Evolutionary conservation across 2,329 filamentous ascomycete species (phyloP), one percentile per base, ranked within the genome.

Genomic region (Colletotrichum tofieldiae): DNA sequence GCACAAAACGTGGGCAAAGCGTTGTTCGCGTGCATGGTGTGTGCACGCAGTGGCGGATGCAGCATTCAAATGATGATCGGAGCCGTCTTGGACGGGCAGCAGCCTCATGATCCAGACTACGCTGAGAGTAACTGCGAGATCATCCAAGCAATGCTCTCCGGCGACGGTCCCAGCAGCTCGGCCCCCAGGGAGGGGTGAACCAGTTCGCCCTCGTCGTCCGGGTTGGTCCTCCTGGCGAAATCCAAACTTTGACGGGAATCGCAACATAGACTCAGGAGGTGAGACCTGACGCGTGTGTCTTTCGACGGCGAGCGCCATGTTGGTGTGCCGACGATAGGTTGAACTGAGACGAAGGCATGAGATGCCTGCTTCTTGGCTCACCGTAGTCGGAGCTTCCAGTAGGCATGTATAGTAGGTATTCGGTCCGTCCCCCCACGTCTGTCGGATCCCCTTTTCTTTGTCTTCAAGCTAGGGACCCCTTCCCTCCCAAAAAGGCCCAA

Each of bases 21-120:
- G n/a, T 7, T 9, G 29, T 37, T 20, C 43, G 23, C 23, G 23
- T 8, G 51, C 65, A 32, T 58, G 56, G 49, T 12, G 43, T 12
- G 43, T 45, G 29, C 58, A 68, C 14, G 43, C 41, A 23, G 51
- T 67, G 71, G 56, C 67, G 67, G 35, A 32, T n/a, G 26, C 35
- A 16, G n/a, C 14, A 37, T 45, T 49, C 39, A 26, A 26, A 37
- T 29, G 62, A 59, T 60, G 52, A 71, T 63, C 62, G 71, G 67
- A 11, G 49, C 23, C 45, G 71, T 51, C 51, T 58, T 35, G 43
- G 37, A 62, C 45, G n/a, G 32, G 43, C 59, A 54, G 32, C 62
- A 71, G 71, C 67, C 67, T 67, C 71, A 60, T 66, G 62, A 71
- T 73, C 67, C 71, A 16, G 39, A 63, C 43, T 29, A 18, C n/a